These are phyloP conservation scores for Podospora fimiseda DNA, from an alignment of 495 filamentous ascomycete species.

Conservation along the genomic window DNA sequence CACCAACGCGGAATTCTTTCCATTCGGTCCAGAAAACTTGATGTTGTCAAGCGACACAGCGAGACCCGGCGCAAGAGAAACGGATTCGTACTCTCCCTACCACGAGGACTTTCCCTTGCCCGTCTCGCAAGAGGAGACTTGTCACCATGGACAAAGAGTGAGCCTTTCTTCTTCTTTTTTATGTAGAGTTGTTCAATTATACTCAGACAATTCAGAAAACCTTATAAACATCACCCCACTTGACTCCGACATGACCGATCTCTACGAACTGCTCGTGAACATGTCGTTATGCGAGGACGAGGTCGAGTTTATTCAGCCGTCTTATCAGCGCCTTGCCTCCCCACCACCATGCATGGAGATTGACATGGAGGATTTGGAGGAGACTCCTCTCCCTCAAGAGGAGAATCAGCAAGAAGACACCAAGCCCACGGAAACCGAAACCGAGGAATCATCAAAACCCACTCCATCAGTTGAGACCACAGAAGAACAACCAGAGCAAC, in stretches of 20 bases:
- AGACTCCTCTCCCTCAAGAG: neutral
- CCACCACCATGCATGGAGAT: neutral
- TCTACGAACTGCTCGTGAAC: conserved; percentile 2
- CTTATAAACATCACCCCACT: neutral
- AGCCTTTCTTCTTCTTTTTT: neutral
- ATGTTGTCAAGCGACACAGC: neutral
- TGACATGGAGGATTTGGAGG: conserved; percentile 2
- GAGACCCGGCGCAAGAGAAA: neutral
- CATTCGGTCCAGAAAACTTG: conserved; percentile 5
- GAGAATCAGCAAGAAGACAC: neutral
- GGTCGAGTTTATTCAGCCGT: neutral
- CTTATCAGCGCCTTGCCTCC: neutral
- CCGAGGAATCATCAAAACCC: neutral
- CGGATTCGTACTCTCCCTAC: conserved; percentile 4
- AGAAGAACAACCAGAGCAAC: too few relatives aligned
- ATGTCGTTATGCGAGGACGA: conserved; percentile 1
- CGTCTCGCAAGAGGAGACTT: conserved; percentile 3
- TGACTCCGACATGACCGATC: conserved; percentile 3
- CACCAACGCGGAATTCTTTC: conserved; percentile 4
- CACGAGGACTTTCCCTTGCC: conserved; percentile 5
- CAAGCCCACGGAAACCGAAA: neutral
- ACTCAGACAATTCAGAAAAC: neutral
- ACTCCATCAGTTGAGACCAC: neutral
- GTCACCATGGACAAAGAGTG: neutral
- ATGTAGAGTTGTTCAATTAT: neutral